phyloP scores from a whole-genome alignment of 2,329 filamentous ascomycete species.

The Macrophomina pseudophaseolina region DNA sequence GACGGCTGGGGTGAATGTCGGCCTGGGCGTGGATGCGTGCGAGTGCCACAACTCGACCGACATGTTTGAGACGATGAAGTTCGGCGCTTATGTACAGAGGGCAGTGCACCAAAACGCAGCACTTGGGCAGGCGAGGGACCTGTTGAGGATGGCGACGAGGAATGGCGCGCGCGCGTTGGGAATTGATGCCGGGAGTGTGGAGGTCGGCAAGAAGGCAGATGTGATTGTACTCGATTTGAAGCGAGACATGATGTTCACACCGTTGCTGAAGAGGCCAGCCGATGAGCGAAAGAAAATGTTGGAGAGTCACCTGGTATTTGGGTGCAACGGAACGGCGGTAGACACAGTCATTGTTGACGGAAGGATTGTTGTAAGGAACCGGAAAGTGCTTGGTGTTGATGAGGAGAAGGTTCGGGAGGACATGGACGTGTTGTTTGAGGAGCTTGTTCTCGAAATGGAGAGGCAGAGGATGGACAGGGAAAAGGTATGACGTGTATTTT shows the following conservation, averaged over 20 bases:
- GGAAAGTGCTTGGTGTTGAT: constrained; percentile 34
- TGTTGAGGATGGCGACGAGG: constrained; percentile 34
- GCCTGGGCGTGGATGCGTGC: constrained; percentile 34
- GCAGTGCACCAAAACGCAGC: constrained; percentile 30
- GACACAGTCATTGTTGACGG: constrained; percentile 35
- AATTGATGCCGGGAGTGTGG: constrained; percentile 32
- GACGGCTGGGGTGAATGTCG: constrained; percentile 32
- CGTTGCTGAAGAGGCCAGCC: constrained; percentile 29
- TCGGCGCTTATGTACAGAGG: constrained; percentile 33
- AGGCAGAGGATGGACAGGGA: constrained; percentile 13
- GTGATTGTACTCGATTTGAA: constrained; percentile 35
- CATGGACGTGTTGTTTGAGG: constrained; percentile 12
- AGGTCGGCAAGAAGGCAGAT: constrained; percentile 33
- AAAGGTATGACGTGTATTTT: not conserved
- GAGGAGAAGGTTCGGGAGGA: constrained; percentile 31
- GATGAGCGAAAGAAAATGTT: constrained; percentile 28
- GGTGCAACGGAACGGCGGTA: constrained; percentile 34
- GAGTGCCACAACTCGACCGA: constrained; percentile 36
- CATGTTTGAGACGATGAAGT: constrained; percentile 37
- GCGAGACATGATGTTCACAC: constrained; percentile 36
- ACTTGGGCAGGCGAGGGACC: constrained; percentile 30
- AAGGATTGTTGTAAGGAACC: constrained; percentile 31
- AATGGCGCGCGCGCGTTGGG: constrained; percentile 34
- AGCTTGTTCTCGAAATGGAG: constrained; percentile 1
- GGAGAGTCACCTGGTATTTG: constrained; percentile 35